Conservation (phyloP, 2,329 filamentous ascomycete species). For the Paracorniculantispora psalliotae region DNA sequence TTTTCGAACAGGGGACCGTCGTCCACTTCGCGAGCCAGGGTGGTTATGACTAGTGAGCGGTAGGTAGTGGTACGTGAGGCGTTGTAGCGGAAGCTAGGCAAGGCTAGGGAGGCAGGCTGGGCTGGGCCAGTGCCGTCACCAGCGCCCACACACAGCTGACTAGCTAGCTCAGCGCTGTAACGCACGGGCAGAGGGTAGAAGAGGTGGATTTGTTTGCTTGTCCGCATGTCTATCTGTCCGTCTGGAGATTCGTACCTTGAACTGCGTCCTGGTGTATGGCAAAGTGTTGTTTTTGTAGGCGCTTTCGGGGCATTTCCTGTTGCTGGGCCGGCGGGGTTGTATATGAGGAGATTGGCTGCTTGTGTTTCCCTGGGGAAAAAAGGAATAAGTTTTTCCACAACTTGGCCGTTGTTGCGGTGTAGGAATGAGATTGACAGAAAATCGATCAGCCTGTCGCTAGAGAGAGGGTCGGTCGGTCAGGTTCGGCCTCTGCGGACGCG, state of each 20-base stretch:
- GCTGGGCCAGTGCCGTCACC: conserved; percentile 1
- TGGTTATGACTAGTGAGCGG: not conserved
- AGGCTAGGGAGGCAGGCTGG: not conserved
- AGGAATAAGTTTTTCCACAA: not conserved
- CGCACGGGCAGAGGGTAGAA: not conserved
- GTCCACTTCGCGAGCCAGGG: conserved; percentile 1
- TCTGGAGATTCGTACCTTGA: conserved; percentile 16
- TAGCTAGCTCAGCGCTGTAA: too few species aligned
- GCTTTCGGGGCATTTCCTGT: conserved; percentile 26
- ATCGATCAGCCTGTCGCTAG: not conserved
- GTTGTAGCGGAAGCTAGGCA: not conserved
- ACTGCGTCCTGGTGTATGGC: conserved; percentile 29
- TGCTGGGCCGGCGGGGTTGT: not conserved
- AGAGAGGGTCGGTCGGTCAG: not conserved
- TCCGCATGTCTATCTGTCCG: not conserved
- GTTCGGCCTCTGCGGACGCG: conserved; percentile 2
- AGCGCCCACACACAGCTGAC: not conserved
- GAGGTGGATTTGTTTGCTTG: not conserved
- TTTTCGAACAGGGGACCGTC: conserved; percentile 5
- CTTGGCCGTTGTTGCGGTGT: not conserved
- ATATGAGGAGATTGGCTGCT: not conserved
- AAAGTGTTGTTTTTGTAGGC: conserved; percentile 30
- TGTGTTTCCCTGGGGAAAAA: not conserved
- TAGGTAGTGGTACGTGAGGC: not conserved
- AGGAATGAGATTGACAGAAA: not conserved